These are phyloP conservation scores for Ophiosphaerella korrae DNA, from an alignment of 2,329 filamentous ascomycete genomes.

Conservation along the genomic window DNA sequence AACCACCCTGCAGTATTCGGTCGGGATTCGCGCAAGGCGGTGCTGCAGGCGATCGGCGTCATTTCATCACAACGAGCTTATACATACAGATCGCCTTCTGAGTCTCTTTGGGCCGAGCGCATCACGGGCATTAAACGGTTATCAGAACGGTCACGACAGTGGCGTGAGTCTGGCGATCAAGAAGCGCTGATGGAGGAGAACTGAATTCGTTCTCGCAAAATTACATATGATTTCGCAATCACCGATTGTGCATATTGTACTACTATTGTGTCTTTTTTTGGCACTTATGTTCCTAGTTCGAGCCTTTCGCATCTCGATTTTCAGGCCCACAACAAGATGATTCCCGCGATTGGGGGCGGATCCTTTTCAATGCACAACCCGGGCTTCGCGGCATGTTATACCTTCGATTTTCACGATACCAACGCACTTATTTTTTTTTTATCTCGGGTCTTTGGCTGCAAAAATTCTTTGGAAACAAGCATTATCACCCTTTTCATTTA, in stretches of 20 bases:
- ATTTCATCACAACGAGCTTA: slow-evolving; percentile 94
- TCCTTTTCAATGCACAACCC: slow-evolving; percentile 7
- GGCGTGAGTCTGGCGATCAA: slow-evolving; percentile 85
- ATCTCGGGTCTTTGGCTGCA: slow-evolving; percentile 18
- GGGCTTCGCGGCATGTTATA: slow-evolving; percentile 9
- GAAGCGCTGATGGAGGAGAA: slow-evolving; percentile 62
- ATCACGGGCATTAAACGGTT: slow-evolving; percentile 80
- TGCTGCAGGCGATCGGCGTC: slow-evolving; percentile 93
- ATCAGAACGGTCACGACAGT: slow-evolving; percentile 84
- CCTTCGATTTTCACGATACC: slow-evolving; percentile 25
- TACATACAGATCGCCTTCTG: slow-evolving; percentile 88
- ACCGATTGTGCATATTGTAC: slow-evolving; percentile 25
- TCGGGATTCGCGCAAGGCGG: slow-evolving; percentile 91
- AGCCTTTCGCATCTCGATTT: slow-evolving; percentile 18
- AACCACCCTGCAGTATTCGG: slow-evolving; percentile 94
- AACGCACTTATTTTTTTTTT: slow-evolving; percentile 15
- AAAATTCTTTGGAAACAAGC: slow-evolving; percentile 17
- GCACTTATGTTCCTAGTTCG: slow-evolving; percentile 16
- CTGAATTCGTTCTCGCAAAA: slow-evolving; percentile 18
- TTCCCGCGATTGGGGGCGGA: slow-evolving; percentile 1
- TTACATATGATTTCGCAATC: slow-evolving; percentile 14
- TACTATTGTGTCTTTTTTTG: slow-evolving; percentile 21
- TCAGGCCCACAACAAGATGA: slow-evolving; percentile 1
- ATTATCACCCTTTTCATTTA: slow-evolving; percentile 10
- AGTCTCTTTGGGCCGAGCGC: slow-evolving; percentile 85